Evolutionary conservation across 2,329 filamentous ascomycete genomes (phyloP).

Genomic region (Penicillium sp.): DNA sequence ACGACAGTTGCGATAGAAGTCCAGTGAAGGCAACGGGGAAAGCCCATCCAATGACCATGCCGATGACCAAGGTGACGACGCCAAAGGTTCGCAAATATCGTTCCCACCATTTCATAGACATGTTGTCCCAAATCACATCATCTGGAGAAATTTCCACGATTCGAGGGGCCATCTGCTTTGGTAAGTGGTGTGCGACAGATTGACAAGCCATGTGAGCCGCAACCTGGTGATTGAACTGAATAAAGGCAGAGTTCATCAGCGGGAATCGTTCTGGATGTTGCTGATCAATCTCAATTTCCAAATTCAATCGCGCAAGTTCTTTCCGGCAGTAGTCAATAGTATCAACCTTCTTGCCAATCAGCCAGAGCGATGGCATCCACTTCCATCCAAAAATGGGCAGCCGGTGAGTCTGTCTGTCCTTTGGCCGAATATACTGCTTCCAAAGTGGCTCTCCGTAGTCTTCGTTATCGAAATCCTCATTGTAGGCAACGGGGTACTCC

Average conservation of each 20-base stretch:
- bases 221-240: constrained; percentile 97
- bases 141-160: constrained; percentile 91
- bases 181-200: constrained; percentile 84
- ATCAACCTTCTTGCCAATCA: constrained; percentile 88
- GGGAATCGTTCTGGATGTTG: constrained; percentile 82
- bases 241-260: constrained; percentile 93
- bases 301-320: constrained; percentile 82
- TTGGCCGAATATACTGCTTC: constrained; percentile 79
- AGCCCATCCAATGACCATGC: constrained; percentile 85
- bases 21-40: constrained; percentile 89
- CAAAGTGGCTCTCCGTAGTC: constrained; percentile 70
- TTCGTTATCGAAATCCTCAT: constrained; percentile 64
- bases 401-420: constrained; percentile 82
- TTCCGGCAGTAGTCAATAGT: constrained; percentile 89
- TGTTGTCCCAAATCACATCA: constrained; percentile 96
- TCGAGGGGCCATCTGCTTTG: constrained; percentile 89
- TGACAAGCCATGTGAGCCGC: constrained; percentile 98
- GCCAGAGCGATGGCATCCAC: constrained; percentile 78
- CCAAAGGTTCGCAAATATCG: constrained; percentile 72
- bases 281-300: constrained; percentile 92
- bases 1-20: constrained; percentile 74
- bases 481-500: constrained; percentile 66
- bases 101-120: constrained; percentile 95
- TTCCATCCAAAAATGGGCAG: constrained; percentile 63
- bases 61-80: constrained; percentile 67